phyloP scores from a whole-genome alignment of 2,329 filamentous ascomycete genomes.

The Cercospora berteroae region DNA sequence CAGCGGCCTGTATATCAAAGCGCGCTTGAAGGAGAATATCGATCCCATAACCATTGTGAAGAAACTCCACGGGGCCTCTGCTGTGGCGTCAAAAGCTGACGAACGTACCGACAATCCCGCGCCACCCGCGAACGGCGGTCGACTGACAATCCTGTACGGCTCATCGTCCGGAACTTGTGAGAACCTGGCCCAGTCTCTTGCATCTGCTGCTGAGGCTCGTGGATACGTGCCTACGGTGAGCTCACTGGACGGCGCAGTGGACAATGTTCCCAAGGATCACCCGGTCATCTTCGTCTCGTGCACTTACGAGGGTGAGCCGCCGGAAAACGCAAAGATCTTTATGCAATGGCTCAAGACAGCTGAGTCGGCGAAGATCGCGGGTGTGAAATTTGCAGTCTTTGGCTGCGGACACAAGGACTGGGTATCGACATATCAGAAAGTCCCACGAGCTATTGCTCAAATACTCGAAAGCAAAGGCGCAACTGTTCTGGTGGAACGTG shows the following conservation, averaged over 20 bases:
- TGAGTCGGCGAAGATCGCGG: slow-evolving; percentile 40
- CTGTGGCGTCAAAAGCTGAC: slow-evolving; percentile 51
- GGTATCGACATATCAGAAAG: slow-evolving; percentile 61
- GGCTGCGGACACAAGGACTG: slow-evolving; percentile 63
- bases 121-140: slow-evolving; percentile 16
- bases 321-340: slow-evolving; percentile 69
- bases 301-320: slow-evolving; percentile 71
- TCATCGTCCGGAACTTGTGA: slow-evolving; percentile 75
- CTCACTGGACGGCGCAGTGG: slow-evolving; percentile 61
- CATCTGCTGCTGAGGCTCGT: slow-evolving; percentile 56
- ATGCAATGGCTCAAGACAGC: slow-evolving; percentile 61
- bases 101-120: too few species aligned
- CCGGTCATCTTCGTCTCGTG: slow-evolving; percentile 67
- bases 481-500: slow-evolving; percentile 35
- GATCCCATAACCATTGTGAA: slow-evolving; percentile 56
- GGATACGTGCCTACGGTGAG: slow-evolving; percentile 60
- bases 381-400: slow-evolving; percentile 66
- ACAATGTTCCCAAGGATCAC: slow-evolving; percentile 57
- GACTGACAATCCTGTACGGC: slow-evolving; percentile 68
- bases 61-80: slow-evolving; percentile 59
- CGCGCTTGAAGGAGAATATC: slow-evolving; percentile 52
- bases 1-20: slow-evolving; percentile 62
- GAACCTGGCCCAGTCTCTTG: slow-evolving; percentile 62
- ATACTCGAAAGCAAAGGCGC: slow-evolving; percentile 54
- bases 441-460: slow-evolving; percentile 63